Evolutionary conservation across 1,284 basidiomycete genomes (phyloP).

Genomic region (Boletus mariae): DNA sequence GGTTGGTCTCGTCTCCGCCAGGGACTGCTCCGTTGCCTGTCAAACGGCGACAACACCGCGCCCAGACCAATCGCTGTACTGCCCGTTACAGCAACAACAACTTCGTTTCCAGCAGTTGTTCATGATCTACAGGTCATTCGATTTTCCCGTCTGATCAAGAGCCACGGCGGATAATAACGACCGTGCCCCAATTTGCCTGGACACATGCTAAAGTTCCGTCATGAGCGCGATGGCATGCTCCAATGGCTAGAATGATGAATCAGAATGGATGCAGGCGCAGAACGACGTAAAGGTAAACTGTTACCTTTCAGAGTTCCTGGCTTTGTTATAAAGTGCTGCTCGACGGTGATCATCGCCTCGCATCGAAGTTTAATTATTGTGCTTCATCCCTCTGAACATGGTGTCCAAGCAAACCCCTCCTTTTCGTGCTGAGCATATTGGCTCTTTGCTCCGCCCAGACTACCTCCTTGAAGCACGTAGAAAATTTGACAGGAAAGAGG

Average conservation of each 20-base stretch:
- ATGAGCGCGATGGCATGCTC: background rate
- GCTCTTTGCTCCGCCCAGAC: conserved; percentile 56
- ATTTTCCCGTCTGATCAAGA: background rate
- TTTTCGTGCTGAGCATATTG: conserved; percentile 55
- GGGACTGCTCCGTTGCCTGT: background rate
- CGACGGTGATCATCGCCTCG: background rate
- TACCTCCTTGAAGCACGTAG: conserved; percentile 47
- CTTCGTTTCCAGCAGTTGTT: background rate
- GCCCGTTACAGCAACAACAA: background rate
- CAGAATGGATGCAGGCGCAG: background rate
- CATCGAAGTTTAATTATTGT: no score
- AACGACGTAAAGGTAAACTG: background rate
- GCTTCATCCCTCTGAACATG: background rate
- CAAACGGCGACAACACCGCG: background rate
- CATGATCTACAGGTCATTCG: background rate
- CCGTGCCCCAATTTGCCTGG: background rate
- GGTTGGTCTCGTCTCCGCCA: background rate
- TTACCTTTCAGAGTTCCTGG: no score
- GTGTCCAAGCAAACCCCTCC: background rate
- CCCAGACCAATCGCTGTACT: background rate
- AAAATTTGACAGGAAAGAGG: conserved; percentile 39
- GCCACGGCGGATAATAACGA: background rate
- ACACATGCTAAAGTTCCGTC: background rate
- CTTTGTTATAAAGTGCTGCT: background rate
- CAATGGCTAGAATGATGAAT: background rate